Evolutionary conservation across 441 rosid genomes (phyloP), one percentile per base, ranked within the genome.

Genomic region (Erodium moschatum): DNA sequence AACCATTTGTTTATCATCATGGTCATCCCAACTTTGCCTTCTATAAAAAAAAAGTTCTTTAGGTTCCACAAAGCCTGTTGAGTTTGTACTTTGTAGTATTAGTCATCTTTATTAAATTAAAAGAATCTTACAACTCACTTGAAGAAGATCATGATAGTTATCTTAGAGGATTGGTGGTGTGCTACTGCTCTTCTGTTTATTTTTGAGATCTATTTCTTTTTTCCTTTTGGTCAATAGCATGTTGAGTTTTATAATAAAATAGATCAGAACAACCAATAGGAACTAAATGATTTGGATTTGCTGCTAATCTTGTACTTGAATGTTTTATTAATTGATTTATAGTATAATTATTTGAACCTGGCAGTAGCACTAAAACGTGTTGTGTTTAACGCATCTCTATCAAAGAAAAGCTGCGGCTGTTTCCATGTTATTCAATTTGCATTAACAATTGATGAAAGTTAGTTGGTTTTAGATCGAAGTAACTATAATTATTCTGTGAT

Each of bases 1-100:
- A 33, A 64, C 63, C 69, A 40, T 38, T 46, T 24, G 70, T 27
- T 69, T 8, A 42, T 42, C 48, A 42, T 42, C 38, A 67, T 70
- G 29, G 40, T 66, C 54, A 15, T 52, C 58, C 21, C 56, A 21
- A 54, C 62, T 21, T 18, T 42, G 48, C 48, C 11, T 10, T 42
- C 48, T 42, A 33, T 33, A 3, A 33, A 33, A 33, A 33, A 33
- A 33, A 3, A 0, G 1, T 3, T 33, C 4, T 33, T 0, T 1
- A 3, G 1, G 38, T 3, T 0, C 1, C 24, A 8, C 27, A 16
- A 56, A 56, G 62, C 24, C 9, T 16, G 62, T 18, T 20, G 21
- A 56, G 62, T 56, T 19, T 56, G 9, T 56, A 42, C 48, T 42
- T 42, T 42, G 48, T 1, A 56, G 62, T 20, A 18, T 18, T 15